phyloP scores from a whole-genome alignment of 2,329 filamentous ascomycete genomes.

The Hymenoscyphus infarciens region DNA sequence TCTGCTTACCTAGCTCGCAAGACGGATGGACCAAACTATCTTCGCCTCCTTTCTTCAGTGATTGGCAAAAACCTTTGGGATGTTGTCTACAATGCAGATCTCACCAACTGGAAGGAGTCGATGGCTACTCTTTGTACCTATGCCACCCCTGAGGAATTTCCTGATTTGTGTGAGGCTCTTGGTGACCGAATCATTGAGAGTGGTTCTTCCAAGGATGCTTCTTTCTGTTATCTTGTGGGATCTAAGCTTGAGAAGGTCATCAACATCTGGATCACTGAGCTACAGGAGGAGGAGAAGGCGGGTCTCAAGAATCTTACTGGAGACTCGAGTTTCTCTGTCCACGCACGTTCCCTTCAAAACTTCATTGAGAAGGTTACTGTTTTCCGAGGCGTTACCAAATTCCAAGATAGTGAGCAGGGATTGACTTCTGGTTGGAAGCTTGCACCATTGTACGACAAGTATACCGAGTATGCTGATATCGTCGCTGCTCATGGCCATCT shows the following conservation, averaged over 20 bases:
- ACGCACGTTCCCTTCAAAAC: conserved; percentile 81
- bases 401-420: conserved; percentile 71
- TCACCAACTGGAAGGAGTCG: conserved; percentile 92
- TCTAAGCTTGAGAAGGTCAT: conserved; percentile 98
- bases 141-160: conserved; percentile 84
- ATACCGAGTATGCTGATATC: conserved; percentile 95
- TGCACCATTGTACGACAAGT: conserved; percentile 83
- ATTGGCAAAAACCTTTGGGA: conserved; percentile 98
- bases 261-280: conserved; percentile 85
- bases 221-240: conserved; percentile 93
- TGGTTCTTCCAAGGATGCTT: conserved; percentile 81
- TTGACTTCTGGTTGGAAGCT: conserved; percentile 85
- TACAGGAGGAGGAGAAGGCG: conserved; percentile 77
- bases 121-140: conserved; percentile 97
- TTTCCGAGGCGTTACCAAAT: conserved; percentile 91
- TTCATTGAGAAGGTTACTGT: conserved; percentile 98
- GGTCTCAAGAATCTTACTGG: conserved; percentile 64
- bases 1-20: conserved; percentile 84
- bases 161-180: conserved; percentile 90
- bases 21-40: conserved; percentile 80
- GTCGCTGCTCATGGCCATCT: conserved; percentile 87
- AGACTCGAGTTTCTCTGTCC: conserved; percentile 86
- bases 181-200: conserved; percentile 84
- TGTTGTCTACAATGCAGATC: conserved; percentile 90
- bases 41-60: conserved; percentile 84